Conservation (phyloP, 2,329 filamentous ascomycete species). For the Fusarium haematococcum region DNA sequence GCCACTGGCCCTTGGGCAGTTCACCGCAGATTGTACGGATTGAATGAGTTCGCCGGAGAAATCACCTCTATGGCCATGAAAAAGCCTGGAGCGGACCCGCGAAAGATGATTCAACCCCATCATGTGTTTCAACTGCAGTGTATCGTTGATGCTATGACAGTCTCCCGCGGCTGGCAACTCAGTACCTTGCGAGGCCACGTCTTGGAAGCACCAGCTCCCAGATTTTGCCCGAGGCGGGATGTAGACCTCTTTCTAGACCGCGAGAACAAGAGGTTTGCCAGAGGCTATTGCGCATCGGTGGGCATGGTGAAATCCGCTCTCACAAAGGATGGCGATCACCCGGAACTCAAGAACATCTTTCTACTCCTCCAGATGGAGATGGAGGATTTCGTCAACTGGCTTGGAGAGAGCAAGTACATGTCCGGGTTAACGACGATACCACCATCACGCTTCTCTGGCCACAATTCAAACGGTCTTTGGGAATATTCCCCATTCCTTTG, state of each 20-base stretch:
- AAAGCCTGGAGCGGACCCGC: constrained; percentile 53
- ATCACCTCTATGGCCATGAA: constrained; percentile 60
- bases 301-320: neutral
- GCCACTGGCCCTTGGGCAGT: constrained; percentile 46
- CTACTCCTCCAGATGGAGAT: constrained; percentile 10
- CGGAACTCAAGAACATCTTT: neutral
- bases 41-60: constrained; percentile 58
- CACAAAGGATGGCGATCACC: neutral
- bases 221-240: constrained; percentile 54
- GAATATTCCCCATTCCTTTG: constrained; percentile 62
- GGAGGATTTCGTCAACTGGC: constrained; percentile 26
- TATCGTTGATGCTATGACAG: constrained; percentile 60
- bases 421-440: constrained; percentile 43
- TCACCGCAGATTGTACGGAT: constrained; percentile 54
- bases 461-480: constrained; percentile 59
- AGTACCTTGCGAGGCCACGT: constrained; percentile 50
- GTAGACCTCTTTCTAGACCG: constrained; percentile 58
- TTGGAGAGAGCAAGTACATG: constrained; percentile 33
- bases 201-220: constrained; percentile 47
- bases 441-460: constrained; percentile 55
- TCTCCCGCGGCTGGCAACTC: constrained; percentile 58
- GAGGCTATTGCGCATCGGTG: constrained; percentile 18
- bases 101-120: constrained; percentile 56
- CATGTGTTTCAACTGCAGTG: constrained; percentile 63
- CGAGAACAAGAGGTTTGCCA: constrained; percentile 38